These are phyloP conservation scores for Margaritispora aquatica DNA, from an alignment of 495 filamentous ascomycete species.

Conservation along the genomic window DNA sequence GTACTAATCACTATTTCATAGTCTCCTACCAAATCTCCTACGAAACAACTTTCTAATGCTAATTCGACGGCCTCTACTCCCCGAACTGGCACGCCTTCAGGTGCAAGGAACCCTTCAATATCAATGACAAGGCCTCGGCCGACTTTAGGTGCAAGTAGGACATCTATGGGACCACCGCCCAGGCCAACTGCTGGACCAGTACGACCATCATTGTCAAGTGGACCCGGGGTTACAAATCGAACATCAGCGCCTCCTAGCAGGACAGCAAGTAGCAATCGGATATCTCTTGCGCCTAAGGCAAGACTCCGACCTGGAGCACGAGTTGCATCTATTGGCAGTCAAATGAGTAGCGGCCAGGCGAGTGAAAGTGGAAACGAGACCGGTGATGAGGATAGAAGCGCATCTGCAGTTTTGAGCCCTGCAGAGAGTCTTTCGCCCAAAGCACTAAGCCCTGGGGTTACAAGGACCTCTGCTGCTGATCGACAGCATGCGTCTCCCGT, in stretches of 20 bases:
- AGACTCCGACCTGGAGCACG: conserved; percentile 30
- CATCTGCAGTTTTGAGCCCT: conserved; percentile 21
- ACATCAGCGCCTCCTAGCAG: conserved; percentile 21
- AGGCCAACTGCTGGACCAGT: conserved; percentile 11
- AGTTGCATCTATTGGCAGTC: conserved; percentile 32
- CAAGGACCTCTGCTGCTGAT: conserved; percentile 38
- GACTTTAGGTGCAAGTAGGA: conserved; percentile 39
- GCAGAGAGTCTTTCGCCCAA: conserved; percentile 37
- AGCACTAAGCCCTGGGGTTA: conserved; percentile 39
- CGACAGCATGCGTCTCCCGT: conserved; percentile 33
- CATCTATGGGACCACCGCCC: conserved; percentile 64
- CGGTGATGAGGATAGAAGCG: conserved; percentile 26
- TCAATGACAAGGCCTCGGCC: conserved; percentile 45
- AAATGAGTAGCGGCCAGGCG: conserved; percentile 21
- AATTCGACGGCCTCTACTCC: conserved; percentile 51
- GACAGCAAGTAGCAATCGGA: conserved; percentile 28
- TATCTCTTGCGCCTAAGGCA: conserved; percentile 28
- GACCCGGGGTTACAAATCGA: conserved; percentile 10
- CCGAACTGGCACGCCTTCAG: conserved; percentile 54
- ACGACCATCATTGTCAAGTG: conserved; percentile 24
- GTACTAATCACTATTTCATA: conserved; percentile 28
- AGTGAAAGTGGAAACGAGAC: conserved; percentile 29
- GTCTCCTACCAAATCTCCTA: conserved; percentile 76
- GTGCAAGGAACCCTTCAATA: conserved; percentile 32
- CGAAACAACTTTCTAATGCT: conserved; percentile 61